These are phyloP conservation scores for Geotrichum fermentans DNA, from an alignment of 1,139 yeast genomes.

Conservation along the genomic window DNA sequence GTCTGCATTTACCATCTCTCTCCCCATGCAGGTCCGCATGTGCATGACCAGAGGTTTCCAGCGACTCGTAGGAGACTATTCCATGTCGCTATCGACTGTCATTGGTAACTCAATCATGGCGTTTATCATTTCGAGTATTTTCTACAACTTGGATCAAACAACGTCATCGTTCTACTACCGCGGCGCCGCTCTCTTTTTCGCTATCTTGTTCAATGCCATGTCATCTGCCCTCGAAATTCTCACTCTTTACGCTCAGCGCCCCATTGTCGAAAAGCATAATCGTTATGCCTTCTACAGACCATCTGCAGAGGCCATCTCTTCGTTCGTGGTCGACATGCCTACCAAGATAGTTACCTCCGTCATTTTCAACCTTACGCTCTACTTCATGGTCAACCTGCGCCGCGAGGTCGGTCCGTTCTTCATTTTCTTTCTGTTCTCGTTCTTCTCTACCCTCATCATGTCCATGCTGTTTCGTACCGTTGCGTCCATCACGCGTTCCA, in stretches of 20 bases:
- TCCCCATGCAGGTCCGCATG: constrained; percentile 58
- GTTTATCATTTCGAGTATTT: constrained; percentile 66
- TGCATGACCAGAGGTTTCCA: constrained; percentile 57
- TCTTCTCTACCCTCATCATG: constrained; percentile 57
- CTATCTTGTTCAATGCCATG: constrained; percentile 72
- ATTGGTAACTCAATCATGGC: constrained; percentile 67
- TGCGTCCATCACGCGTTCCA: constrained; percentile 58
- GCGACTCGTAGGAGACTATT: constrained; percentile 62
- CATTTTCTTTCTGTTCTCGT: constrained; percentile 53
- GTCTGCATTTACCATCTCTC: constrained; percentile 65
- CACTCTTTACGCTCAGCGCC: constrained; percentile 63
- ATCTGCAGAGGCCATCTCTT: constrained; percentile 69
- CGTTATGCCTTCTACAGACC: constrained; percentile 72
- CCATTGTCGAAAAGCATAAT: no score
- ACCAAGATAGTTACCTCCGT: constrained; percentile 52
- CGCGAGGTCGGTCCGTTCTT: constrained; percentile 66
- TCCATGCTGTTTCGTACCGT: constrained; percentile 67
- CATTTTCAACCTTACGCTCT: constrained; percentile 56
- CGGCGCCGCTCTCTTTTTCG: constrained; percentile 70
- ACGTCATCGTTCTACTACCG: constrained; percentile 61
- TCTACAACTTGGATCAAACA: constrained; percentile 51
- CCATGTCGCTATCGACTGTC: constrained; percentile 56
- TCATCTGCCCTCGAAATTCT: constrained; percentile 69
- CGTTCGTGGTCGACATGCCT: constrained; percentile 64
- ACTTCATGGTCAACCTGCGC: constrained; percentile 64